These are phyloP conservation scores for Fraxinus angustifolia DNA, from an alignment of 305 asterid species.

Conservation along the genomic window DNA sequence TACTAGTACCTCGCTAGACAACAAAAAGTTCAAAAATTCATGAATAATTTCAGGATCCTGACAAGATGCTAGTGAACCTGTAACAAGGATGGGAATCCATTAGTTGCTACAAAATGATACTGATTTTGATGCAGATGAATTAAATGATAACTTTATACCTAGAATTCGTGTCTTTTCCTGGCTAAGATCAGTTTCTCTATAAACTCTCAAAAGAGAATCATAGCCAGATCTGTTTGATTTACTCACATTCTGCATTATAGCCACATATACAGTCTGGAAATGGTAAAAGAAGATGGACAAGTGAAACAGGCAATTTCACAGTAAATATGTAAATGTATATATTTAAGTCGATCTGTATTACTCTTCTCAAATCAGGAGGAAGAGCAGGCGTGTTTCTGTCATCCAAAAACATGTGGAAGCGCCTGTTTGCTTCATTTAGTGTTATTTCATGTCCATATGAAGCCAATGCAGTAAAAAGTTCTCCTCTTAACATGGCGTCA, in stretches of 20 bases:
- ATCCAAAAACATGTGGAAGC: slow-evolving; percentile 64
- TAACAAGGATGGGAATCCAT: slow-evolving; percentile 22
- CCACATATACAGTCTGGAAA: slow-evolving; percentile 81
- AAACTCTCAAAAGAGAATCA: slow-evolving; percentile 69
- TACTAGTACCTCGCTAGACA: slow-evolving; percentile 79
- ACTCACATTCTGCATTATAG: slow-evolving; percentile 56
- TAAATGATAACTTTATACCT: slow-evolving; percentile 38
- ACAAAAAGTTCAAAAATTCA: slow-evolving; percentile 76
- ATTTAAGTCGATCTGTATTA: slow-evolving; percentile 17
- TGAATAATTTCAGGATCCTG: slow-evolving; percentile 68
- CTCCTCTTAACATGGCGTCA: slow-evolving; percentile 95
- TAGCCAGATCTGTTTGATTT: slow-evolving; percentile 73
- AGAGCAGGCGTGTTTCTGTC: slow-evolving; percentile 68
- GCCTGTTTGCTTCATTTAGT: slow-evolving; percentile 71
- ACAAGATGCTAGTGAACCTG: slow-evolving; percentile 72
- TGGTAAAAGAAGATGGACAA: slow-evolving; percentile 26
- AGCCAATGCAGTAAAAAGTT: slow-evolving; percentile 70
- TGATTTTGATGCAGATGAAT: background rate
- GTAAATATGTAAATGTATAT: slow-evolving; percentile 1
- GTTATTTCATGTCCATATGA: slow-evolving; percentile 69
- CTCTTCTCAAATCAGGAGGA: slow-evolving; percentile 97
- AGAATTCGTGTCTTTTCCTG: slow-evolving; percentile 90
- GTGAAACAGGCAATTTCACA: slow-evolving; percentile 11
- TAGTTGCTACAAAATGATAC: slow-evolving; percentile 18
- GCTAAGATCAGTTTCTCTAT: slow-evolving; percentile 91